Conservation (phyloP, 108 stramenopile species). For the Mayamaea pseudoterrestris region DNA sequence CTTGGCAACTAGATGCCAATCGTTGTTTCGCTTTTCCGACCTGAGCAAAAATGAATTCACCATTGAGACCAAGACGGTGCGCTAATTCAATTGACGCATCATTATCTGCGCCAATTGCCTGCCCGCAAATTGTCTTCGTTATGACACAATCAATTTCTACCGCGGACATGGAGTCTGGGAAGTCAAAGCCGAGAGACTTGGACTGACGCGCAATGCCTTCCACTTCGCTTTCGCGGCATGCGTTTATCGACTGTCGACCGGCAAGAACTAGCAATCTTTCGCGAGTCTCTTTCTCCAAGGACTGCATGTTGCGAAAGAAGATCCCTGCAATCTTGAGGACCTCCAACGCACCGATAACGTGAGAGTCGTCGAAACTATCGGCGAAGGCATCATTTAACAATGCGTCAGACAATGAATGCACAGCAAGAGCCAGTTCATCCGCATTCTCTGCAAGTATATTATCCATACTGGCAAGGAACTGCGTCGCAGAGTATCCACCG, state of each 20-base stretch:
- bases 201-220: slow-evolving; percentile 1
- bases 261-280: slow-evolving; percentile 40
- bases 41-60: slow-evolving; percentile 30
- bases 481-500: slow-evolving; percentile 46
- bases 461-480: slow-evolving; percentile 43
- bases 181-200: not conserved
- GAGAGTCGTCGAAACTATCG: slow-evolving; percentile 57
- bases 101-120: slow-evolving; percentile 8
- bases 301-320: slow-evolving; percentile 30
- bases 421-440: slow-evolving; percentile 53
- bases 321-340: slow-evolving; percentile 58
- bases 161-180: slow-evolving; percentile 59
- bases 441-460: slow-evolving; percentile 46
- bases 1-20: slow-evolving; percentile 53
- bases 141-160: slow-evolving; percentile 63
- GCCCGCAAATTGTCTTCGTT: slow-evolving; percentile 41
- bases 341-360: slow-evolving; percentile 62
- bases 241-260: slow-evolving; percentile 26
- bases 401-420: slow-evolving; percentile 28
- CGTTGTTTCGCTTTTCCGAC: slow-evolving; percentile 33
- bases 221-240: slow-evolving; percentile 14
- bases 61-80: not conserved
- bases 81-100: too few species aligned
- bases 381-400: slow-evolving; percentile 22
- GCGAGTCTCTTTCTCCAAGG: slow-evolving; percentile 41